Conservation (phyloP, 2,329 filamentous ascomycete species). For the Tolypocladium ovalisporum region DNA sequence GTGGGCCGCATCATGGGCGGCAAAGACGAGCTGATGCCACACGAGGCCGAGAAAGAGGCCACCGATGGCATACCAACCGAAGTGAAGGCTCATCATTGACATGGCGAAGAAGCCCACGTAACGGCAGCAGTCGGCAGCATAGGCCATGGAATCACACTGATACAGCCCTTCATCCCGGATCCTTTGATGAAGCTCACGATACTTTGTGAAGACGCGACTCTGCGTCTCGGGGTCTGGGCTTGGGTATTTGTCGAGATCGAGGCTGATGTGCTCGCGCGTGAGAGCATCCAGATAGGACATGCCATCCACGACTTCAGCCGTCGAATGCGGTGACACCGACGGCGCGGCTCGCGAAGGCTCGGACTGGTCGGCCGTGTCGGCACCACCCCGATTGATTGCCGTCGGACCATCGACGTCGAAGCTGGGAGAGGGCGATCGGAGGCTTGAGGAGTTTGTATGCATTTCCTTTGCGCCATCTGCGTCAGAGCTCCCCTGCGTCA, state of each 20-base stretch:
- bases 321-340: slow-evolving; percentile 24
- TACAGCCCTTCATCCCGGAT: slow-evolving; percentile 70
- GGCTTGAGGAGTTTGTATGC: slow-evolving; percentile 37
- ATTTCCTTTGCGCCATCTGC: slow-evolving; percentile 9
- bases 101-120: slow-evolving; percentile 55
- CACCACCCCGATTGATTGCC: slow-evolving; percentile 17
- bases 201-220: slow-evolving; percentile 65
- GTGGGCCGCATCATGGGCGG: slow-evolving; percentile 89
- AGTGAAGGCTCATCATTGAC: slow-evolving; percentile 49
- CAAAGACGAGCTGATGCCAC: slow-evolving; percentile 94
- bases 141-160: slow-evolving; percentile 72
- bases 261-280: slow-evolving; percentile 60
- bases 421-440: slow-evolving; percentile 37
- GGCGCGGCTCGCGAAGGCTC: neutral
- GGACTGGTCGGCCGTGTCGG: neutral
- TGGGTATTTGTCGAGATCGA: slow-evolving; percentile 75
- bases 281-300: slow-evolving; percentile 57
- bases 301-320: slow-evolving; percentile 46
- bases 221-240: slow-evolving; percentile 64
- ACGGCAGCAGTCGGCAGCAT: slow-evolving; percentile 61
- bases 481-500: slow-evolving; percentile 17
- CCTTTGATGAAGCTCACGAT: slow-evolving; percentile 63
- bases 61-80: slow-evolving; percentile 57
- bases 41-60: slow-evolving; percentile 68
- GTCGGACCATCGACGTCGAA: slow-evolving; percentile 29